Evolutionary conservation across 768 basidiomycete genomes (phyloP), one percentile per base, ranked within the genome.

Genomic region (Auriculariales sp.): DNA sequence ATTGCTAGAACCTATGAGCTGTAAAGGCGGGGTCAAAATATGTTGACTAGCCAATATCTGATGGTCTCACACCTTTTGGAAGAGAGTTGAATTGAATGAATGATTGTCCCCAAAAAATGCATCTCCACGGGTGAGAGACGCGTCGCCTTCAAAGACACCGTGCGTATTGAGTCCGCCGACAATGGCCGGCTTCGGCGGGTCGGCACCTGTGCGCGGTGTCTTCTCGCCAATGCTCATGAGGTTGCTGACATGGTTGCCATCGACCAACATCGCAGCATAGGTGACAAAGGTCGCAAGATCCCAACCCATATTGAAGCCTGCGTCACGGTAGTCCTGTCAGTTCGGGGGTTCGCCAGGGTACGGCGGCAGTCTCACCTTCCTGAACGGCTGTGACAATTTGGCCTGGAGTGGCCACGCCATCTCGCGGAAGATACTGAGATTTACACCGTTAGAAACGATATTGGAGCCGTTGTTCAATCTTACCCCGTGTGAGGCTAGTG

Each of bases 291-390:
- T 29, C 2, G 47, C 47, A n/a, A 48, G 12, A 29, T 52, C 51
- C n/a, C 19, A 36, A 3, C 47, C 51, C 51, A 52, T 35, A 29
- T 52, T 52, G 47, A 48, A 52, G 17, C 51, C 51, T 51, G 39
- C 25, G 3, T 7, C 4, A 3, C 31, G 2, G 7, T 32, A 32
- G 31, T 7, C 15, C 31, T 29, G 31, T 32, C 9, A 15, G 15
- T 32, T 9, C 31, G 9, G 9, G 31, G 15, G 15, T 32, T 32
- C 9, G 31, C 31, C 31, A 19, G 6, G 24, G 5, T n/a, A 46
- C 50, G 17, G 46, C 27, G 3, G 50, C 46, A 28, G 9, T 11
- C 31, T 14, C 31, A 35, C 51, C 51, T 27, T 52, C 47, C 34
- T 35, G 32, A 27, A 52, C 51, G 28, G 51, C 51, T 3, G 28